Evolutionary conservation across 208 protist genomes (phyloP).

Genomic region (Leishmania mexicana): DNA sequence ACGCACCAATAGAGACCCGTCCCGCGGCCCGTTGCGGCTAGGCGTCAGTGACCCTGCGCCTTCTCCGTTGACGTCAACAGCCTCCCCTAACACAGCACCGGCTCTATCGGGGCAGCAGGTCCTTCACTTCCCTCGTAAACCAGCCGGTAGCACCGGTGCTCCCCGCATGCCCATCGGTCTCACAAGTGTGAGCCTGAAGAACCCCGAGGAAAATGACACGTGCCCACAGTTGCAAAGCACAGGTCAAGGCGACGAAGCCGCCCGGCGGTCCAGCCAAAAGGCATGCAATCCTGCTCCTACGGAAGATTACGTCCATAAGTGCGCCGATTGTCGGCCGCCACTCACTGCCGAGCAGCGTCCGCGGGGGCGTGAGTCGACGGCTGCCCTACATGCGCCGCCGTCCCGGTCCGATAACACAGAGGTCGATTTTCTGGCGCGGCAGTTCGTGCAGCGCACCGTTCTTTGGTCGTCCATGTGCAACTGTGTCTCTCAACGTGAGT

Average conservation of each 20-base stretch:
- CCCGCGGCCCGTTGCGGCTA: neutral
- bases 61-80: neutral
- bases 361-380: neutral
- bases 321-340: neutral
- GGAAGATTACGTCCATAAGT: neutral
- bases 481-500: no score
- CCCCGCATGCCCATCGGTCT: neutral
- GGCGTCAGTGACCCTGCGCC: neutral
- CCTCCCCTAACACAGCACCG: no score
- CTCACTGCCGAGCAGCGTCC: neutral
- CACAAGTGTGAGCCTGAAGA: neutral
- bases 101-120: no score
- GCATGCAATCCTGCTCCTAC: neutral
- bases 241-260: neutral
- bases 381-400: no score
- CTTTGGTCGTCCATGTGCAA: neutral
- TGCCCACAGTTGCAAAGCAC: neutral
- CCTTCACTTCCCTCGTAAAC: neutral
- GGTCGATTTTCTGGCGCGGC: neutral
- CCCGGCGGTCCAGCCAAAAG: neutral
- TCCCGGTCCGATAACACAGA: neutral
- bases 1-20: neutral
- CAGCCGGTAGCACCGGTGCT: neutral
- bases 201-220: neutral
- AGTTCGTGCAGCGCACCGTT: neutral